Base-by-base conservation (phyloP, 2,329 filamentous ascomycete genomes). In the Microthyrium microscopicum region DNA sequence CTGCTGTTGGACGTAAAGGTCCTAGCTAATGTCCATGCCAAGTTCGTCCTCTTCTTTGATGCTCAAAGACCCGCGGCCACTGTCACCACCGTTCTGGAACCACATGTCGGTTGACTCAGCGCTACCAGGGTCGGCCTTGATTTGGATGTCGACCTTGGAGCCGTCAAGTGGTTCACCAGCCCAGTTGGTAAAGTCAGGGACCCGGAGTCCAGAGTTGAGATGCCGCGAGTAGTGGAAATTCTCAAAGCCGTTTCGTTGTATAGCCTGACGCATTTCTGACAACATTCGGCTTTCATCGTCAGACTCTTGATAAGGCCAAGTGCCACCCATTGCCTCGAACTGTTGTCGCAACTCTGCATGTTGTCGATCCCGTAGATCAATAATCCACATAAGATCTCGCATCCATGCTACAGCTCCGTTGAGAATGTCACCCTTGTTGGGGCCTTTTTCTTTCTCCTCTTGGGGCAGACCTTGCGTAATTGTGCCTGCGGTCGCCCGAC, bases 341-440 rank as follows among this genome's bases (percentile, higher is more conserved):
- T 70, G 63, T 46, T 85, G 78, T 46, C 79, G 73, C 31, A 95
- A 68, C 50, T 93, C 79, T 41, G 91, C 78, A 54, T 92, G 82
- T 51, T 87, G 79, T 50, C 89, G 77, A 42, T 92, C 68, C 58
- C 92, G 92, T 49, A 81, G 68, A 50, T 93, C 76, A 39, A 93
- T 62, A 61, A 91, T 77, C 89, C 89, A 95, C 83, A 95, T 93
- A 33, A 98, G 66, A 58, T 98, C 89, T 41, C 87, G 74, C 40
- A 83, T 94, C 89, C 89, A 98, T 57, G 83, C 84, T 34, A 95
- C 89, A 21, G 87, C 81, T 20, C 89, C 87, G 49, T 95, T 95
- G 46, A 98, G 75, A 39, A 98, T 95, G 47, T 98, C 89, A 31
- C 89, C 89, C 60, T 98, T 98, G 64, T 95, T 95, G 5, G 89